Evolutionary conservation across 305 asterid species (phyloP).

Genomic region (Ruellia speciosa): DNA sequence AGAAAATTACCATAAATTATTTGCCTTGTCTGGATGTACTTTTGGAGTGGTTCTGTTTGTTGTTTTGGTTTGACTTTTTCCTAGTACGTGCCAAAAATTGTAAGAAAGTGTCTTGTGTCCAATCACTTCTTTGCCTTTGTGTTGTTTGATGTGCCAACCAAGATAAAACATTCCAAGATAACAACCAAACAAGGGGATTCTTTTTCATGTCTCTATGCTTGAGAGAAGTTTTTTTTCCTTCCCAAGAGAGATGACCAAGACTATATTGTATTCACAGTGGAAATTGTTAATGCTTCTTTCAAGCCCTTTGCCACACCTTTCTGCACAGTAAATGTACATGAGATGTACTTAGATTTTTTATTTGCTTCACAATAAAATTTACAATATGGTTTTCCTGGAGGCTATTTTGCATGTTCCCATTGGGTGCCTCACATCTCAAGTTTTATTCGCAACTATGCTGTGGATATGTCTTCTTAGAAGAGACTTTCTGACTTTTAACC

Average conservation of each 20-base stretch:
- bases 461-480: background rate
- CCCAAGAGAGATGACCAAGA: background rate
- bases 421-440: background rate
- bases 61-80: too few species aligned
- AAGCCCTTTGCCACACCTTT: background rate
- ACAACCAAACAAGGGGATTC: too few species aligned
- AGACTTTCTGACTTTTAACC: slow-evolving; percentile 20
- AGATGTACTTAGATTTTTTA: background rate
- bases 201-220: background rate
- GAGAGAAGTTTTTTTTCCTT: too few species aligned
- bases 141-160: too few species aligned
- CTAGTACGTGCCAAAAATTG: too few species aligned
- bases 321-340: background rate
- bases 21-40: too few species aligned
- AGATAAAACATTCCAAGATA: too few species aligned
- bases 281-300: background rate
- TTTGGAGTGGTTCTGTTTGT: too few species aligned
- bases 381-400: background rate
- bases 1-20: background rate
- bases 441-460: background rate
- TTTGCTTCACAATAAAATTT: background rate
- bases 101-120: too few species aligned
- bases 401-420: background rate
- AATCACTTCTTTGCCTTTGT: too few species aligned
- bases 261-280: background rate